A percentile compares a stretch with the other conserved stretches of the same genome.
These are phyloP conservation scores for Mycena indigotica DNA, from an alignment of 768 basidiomycete genomes.

Conservation along the genomic window DNA sequence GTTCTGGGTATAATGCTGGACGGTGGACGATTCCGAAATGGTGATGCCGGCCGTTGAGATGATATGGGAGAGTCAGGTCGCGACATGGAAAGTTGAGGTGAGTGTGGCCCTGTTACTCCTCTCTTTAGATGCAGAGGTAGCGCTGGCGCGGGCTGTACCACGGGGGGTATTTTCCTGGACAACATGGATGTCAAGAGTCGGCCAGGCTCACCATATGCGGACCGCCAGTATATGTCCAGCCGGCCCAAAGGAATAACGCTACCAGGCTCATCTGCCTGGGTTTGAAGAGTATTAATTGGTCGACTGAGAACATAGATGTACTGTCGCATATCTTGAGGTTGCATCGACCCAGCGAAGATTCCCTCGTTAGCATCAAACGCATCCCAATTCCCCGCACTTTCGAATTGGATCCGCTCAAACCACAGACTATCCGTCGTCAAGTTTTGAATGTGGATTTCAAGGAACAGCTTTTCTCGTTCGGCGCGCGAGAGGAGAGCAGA, in stretches of 20 bases:
- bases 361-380: slow-evolving; percentile 56
- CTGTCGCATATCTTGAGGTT: slow-evolving; percentile 84
- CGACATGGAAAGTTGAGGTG: slow-evolving; percentile 53
- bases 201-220: slow-evolving; percentile 83
- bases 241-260: slow-evolving; percentile 78
- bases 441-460: slow-evolving; percentile 93
- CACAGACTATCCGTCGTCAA: slow-evolving; percentile 73
- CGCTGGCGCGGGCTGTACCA: slow-evolving; percentile 63
- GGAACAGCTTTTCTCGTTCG: slow-evolving; percentile 82
- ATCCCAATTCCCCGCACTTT: slow-evolving; percentile 68
- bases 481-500: slow-evolving; percentile 62
- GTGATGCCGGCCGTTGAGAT: slow-evolving; percentile 42
- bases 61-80: slow-evolving; percentile 62
- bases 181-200: slow-evolving; percentile 87
- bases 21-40: slow-evolving; percentile 46
- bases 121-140: slow-evolving; percentile 79
- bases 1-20: slow-evolving; percentile 37
- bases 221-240: slow-evolving; percentile 87
- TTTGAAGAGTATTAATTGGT: slow-evolving; percentile 41
- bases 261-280: slow-evolving; percentile 62
- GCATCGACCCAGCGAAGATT: slow-evolving; percentile 69
- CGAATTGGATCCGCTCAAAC: slow-evolving; percentile 82
- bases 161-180: slow-evolving; percentile 72
- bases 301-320: slow-evolving; percentile 84
- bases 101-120: slow-evolving; percentile 56